Evolutionary conservation across 257 asterid species (phyloP), one percentile per base, ranked within the genome.

Genomic region (Salvia rosmarinus): DNA sequence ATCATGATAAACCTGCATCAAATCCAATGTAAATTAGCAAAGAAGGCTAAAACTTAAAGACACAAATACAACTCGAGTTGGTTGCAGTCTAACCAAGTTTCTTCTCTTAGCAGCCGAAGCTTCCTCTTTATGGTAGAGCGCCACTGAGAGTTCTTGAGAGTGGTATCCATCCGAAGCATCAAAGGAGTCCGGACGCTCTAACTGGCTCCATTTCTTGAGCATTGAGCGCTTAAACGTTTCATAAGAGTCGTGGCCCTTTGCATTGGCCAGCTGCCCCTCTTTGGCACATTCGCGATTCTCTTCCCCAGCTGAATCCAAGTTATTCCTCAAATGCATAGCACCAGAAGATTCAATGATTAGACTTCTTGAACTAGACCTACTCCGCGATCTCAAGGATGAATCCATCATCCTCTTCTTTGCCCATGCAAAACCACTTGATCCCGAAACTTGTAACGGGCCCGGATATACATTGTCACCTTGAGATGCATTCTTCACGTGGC

Each of bases 341-440:
- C 79, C 85, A 2, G 95, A 85, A 75, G 96, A 80, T 77, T 89
- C 98, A 40, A 90, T 77, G 17, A 84, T 76, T n/a, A 91, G 88
- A 70, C 98, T 91, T 87, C 96, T 89, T 6, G 98, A 87, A 74
- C 96, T 89, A 42, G 96, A 88, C 85, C 89, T 82, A 80, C 95
- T 95, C 35, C 87, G 73, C 39, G 96, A 87, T 79, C 93, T 85
- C 40, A 86, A 67, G 9, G 96, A 87, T 9, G 95, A 75, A 52
- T 88, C 96, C 6, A 82, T 85, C 70, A 72, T 68, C 68, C 88
- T 82, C 70, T 90, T 82, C 79, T 78, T 89, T 0, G 96, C 99
- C 99, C 98, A 91, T 7, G 99, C 96, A 70, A 95, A 95, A 34
- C 97, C 98, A 63, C 97, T 95, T 11, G 98, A 91, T 64, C 94